phyloP scores from a whole-genome alignment of 768 basidiomycete species.

The Peribolospora kevripleyi region DNA sequence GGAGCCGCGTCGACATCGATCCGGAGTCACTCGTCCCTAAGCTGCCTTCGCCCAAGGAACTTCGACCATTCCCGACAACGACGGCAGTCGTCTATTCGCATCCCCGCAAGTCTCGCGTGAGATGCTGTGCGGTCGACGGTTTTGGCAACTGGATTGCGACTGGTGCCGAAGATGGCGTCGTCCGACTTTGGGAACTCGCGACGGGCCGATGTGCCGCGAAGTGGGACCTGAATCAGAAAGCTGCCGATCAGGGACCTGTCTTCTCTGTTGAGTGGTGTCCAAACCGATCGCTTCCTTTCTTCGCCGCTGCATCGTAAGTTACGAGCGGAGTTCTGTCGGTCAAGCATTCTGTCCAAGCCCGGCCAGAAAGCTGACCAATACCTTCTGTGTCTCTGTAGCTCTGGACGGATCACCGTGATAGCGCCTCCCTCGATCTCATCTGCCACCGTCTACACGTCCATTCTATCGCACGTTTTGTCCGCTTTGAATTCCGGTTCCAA shows the following conservation, averaged over 20 bases:
- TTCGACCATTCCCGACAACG: constrained; percentile 85
- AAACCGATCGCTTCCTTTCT: constrained; percentile 50
- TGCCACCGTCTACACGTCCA: too few relatives aligned
- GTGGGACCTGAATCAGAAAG: constrained; percentile 54
- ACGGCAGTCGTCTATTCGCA: constrained; percentile 48
- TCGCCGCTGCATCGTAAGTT: constrained; percentile 55
- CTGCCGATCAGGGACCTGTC: constrained; percentile 21
- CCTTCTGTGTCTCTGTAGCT: too few relatives aligned
- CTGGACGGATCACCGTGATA: too few relatives aligned
- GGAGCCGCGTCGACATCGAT: constrained; percentile 37
- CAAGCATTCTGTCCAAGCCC: too few relatives aligned
- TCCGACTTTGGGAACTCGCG: constrained; percentile 73
- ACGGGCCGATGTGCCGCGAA: constrained; percentile 68
- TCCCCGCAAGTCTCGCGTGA: constrained; percentile 33
- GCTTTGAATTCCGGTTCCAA: too few relatives aligned
- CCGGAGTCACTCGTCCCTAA: constrained; percentile 79
- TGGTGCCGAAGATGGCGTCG: constrained; percentile 66
- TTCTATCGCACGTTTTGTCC: neutral
- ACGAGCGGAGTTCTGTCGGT: neutral
- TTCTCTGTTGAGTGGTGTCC: constrained; percentile 86
- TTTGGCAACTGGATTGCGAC: constrained; percentile 78
- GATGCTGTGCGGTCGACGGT: constrained; percentile 57
- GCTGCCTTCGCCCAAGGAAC: constrained; percentile 67
- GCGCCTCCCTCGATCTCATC: too few relatives aligned
- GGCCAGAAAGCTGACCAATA: too few relatives aligned